These are phyloP conservation scores for Prunus kanzakura DNA, from an alignment of 306 rosid genomes.

Conservation along the genomic window DNA sequence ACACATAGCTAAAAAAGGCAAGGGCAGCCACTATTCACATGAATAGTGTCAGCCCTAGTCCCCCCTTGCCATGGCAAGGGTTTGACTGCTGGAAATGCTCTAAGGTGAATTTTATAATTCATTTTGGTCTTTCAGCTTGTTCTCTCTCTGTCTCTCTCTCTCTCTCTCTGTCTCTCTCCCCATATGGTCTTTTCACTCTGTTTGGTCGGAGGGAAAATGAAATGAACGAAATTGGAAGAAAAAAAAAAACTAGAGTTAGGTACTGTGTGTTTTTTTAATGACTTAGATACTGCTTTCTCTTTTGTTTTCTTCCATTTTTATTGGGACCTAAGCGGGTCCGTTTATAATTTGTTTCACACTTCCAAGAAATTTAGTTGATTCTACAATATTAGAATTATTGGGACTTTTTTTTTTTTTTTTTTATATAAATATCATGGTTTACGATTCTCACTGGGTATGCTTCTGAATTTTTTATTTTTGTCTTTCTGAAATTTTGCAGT, in stretches of 20 bases:
- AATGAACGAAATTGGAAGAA: not conserved
- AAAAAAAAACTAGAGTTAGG: not conserved
- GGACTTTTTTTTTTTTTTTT: not conserved
- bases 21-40: too few relatives aligned
- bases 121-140: slow-evolving; percentile 1
- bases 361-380: not conserved
- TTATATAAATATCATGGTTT: not conserved
- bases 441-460: not conserved
- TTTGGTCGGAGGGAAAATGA: slow-evolving; percentile 22
- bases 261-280: not conserved
- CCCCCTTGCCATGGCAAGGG: too few relatives aligned
- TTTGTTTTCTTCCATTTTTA: not conserved
- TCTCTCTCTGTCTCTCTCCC: too few relatives aligned
- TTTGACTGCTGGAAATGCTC: too few relatives aligned
- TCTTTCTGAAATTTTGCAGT: not conserved
- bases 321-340: not conserved
- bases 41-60: too few relatives aligned
- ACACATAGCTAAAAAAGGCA: too few relatives aligned
- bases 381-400: not conserved
- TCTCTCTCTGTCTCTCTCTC: not conserved
- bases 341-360: not conserved
- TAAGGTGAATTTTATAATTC: not conserved
- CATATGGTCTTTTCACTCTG: not conserved
- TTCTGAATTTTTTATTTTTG: not conserved
- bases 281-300: not conserved